Evolutionary conservation across 2,329 filamentous ascomycete species (phyloP).

Genomic region (Immersiporthe knoxdaviesiana): DNA sequence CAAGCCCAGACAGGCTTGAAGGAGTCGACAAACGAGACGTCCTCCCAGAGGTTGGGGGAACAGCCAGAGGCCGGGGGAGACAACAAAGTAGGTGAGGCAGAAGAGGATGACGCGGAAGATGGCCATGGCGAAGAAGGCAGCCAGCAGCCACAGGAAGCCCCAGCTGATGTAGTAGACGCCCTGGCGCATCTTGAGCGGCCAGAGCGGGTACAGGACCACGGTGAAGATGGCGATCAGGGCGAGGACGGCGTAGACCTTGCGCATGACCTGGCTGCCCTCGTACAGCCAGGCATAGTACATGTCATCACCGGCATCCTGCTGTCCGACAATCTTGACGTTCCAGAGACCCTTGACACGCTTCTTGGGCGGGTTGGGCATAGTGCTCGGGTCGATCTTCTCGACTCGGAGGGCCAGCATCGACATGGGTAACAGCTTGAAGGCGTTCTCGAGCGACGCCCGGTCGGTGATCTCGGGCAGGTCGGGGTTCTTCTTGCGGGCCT

Average conservation of each 20-base stretch:
- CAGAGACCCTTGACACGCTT: conserved; percentile 95
- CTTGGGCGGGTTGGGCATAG: conserved; percentile 70
- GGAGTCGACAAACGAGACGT: conserved; percentile 97
- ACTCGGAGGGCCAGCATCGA: conserved; percentile 93
- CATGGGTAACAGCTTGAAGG: conserved; percentile 92
- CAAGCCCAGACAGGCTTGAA: conserved; percentile 97
- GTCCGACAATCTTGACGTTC: conserved; percentile 94
- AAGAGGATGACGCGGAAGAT: conserved; percentile 97
- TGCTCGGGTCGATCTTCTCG: conserved; percentile 76
- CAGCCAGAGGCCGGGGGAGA: conserved; percentile 90
- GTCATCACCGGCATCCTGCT: conserved; percentile 85
- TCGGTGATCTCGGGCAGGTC: conserved; percentile 84
- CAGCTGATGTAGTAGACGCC: conserved; percentile 98
- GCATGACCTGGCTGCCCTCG: conserved; percentile 91
- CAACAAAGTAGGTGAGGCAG: conserved; percentile 83
- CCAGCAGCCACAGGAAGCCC: conserved; percentile 86
- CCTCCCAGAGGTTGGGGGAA: conserved; percentile 98
- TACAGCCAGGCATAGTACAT: conserved; percentile 98
- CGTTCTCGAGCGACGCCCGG: conserved; percentile 85
- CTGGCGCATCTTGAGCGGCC: conserved; percentile 87
- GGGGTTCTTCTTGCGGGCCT: conserved; percentile 87
- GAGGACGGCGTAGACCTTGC: conserved; percentile 85
- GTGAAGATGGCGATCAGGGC: conserved; percentile 84
- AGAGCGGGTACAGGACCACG: conserved; percentile 92
- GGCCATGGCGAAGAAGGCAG: conserved; percentile 95